Evolutionary conservation across 2,329 filamentous ascomycete genomes (phyloP).

Genomic region (Phialocephala sp.): DNA sequence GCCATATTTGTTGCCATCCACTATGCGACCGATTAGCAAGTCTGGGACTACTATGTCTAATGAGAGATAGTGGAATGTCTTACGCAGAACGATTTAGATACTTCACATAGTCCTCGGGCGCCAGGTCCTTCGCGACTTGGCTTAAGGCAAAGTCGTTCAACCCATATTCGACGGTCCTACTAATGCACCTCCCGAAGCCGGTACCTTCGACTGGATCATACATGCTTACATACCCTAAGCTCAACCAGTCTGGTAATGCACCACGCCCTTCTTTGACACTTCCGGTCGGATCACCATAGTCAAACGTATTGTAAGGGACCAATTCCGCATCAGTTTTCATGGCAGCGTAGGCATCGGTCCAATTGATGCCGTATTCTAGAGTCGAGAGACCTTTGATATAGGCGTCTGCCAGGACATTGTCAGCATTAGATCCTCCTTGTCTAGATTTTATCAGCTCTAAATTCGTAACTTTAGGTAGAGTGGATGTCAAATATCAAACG

Average conservation of each 20-base stretch:
- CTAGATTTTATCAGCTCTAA: not conserved
- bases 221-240: slow-evolving; percentile 71
- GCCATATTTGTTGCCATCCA: slow-evolving; percentile 68
- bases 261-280: slow-evolving; percentile 67
- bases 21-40: slow-evolving; percentile 57
- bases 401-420: slow-evolving; percentile 71
- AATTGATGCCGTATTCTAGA: slow-evolving; percentile 62
- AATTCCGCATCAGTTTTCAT: slow-evolving; percentile 65
- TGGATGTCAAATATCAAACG: too few species aligned
- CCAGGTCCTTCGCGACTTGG: slow-evolving; percentile 63
- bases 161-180: slow-evolving; percentile 76
- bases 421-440: slow-evolving; percentile 78
- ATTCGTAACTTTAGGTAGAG: not conserved
- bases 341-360: slow-evolving; percentile 72
- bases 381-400: slow-evolving; percentile 68
- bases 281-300: slow-evolving; percentile 64
- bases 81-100: slow-evolving; percentile 62
- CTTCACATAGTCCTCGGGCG: slow-evolving; percentile 59
- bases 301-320: slow-evolving; percentile 64
- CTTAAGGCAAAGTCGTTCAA: slow-evolving; percentile 78
- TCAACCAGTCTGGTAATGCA: slow-evolving; percentile 74
- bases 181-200: slow-evolving; percentile 74
- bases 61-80: slow-evolving; percentile 65
- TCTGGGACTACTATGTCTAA: slow-evolving; percentile 59
- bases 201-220: slow-evolving; percentile 66